Conservation (phyloP, 768 basidiomycete genomes). For the Xerocomellus amylosporus region DNA sequence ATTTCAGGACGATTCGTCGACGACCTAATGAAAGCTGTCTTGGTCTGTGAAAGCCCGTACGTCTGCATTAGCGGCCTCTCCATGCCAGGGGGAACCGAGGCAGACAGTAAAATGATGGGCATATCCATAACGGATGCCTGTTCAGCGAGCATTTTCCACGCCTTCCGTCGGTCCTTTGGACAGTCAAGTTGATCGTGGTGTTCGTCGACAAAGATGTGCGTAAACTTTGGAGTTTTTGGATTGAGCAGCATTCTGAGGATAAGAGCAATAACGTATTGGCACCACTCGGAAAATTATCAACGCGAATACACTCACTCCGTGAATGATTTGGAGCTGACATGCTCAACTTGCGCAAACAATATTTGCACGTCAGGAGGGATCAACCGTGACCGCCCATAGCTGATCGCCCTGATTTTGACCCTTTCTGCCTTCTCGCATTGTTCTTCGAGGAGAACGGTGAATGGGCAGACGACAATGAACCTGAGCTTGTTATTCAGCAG, state of each 20-base stretch:
- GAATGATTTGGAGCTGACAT: not conserved
- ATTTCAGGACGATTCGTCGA: constrained; percentile 1
- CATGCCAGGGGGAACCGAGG: not conserved
- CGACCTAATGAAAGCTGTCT: not conserved
- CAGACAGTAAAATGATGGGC: constrained; percentile 1
- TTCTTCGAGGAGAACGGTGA: constrained; percentile 3
- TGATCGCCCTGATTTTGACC: not conserved
- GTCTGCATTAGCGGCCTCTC: not conserved
- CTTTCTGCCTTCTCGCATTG: not conserved
- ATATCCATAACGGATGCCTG: not conserved
- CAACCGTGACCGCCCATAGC: not conserved
- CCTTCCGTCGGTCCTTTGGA: not conserved
- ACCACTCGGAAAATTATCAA: not conserved
- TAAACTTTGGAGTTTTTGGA: not conserved
- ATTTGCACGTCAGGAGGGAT: not conserved
- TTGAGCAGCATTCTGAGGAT: not conserved
- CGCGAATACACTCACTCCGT: not conserved
- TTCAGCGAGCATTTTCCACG: not conserved
- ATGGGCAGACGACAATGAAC: constrained; percentile 8
- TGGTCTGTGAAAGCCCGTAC: not conserved
- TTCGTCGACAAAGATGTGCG: not conserved
- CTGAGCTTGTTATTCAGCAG: not conserved
- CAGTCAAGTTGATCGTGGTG: constrained; percentile 8
- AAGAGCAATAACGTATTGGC: too few relatives aligned
- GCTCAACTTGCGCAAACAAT: constrained; percentile 9